A percentile compares a stretch with the other conserved stretches of the same genome.
Evolutionary conservation across 2,329 filamentous ascomycete genomes (phyloP).

Genomic region (Ophiostoma australiae): DNA sequence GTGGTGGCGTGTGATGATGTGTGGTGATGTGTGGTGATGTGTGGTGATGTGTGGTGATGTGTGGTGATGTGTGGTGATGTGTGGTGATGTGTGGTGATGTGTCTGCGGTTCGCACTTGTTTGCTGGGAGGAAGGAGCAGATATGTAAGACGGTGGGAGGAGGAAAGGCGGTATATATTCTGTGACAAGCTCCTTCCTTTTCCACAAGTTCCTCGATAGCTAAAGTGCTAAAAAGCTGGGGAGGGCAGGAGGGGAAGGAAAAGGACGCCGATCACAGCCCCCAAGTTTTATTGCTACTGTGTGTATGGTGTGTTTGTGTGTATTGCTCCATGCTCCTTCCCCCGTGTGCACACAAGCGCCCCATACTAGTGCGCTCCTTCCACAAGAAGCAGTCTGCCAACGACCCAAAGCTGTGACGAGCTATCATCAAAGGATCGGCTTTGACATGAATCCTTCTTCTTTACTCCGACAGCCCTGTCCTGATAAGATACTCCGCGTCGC

Average conservation of each 20-base stretch:
- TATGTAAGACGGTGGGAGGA: not conserved
- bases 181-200: not conserved
- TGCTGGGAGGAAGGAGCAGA: not conserved
- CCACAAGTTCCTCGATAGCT: too few relatives aligned
- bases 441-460: not conserved
- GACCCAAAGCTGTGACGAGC: not conserved
- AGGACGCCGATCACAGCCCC: not conserved
- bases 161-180: not conserved
- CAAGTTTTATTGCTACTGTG: not conserved
- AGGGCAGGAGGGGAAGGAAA: not conserved
- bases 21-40: too few relatives aligned
- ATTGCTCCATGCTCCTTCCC: not conserved
- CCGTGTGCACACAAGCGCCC: not conserved
- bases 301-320: too few relatives aligned
- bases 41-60: not conserved
- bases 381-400: not conserved
- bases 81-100: not conserved
- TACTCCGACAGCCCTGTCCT: not conserved
- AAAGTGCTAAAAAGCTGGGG: not conserved
- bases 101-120: too few relatives aligned
- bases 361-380: not conserved
- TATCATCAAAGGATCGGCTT: not conserved
- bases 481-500: not conserved
- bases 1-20: not conserved
- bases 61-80: not conserved